Percentiles rank a stretch among this genome's conserved stretches.
Evolutionary conservation across 1,284 basidiomycete species (phyloP).

Genomic region (Heliocybe sulcata): DNA sequence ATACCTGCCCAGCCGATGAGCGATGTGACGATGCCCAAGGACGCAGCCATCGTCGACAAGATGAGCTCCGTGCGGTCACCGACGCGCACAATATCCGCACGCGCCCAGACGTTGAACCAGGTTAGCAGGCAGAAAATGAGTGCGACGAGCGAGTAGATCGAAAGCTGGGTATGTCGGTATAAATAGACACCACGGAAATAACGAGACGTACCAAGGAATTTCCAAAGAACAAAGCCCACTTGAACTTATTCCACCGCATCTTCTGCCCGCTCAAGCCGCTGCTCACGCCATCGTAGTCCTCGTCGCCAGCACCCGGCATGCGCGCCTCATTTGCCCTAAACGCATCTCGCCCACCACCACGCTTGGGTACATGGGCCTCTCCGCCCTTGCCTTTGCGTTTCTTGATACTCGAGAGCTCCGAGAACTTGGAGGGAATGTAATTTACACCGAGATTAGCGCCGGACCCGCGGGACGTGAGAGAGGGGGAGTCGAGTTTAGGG

Average conservation of each 20-base stretch:
- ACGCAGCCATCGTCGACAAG: constrained; percentile 46
- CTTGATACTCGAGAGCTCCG: constrained; percentile 35
- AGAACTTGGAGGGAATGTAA: constrained; percentile 56
- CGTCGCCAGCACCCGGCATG: constrained; percentile 47
- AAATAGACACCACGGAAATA: constrained; percentile 2
- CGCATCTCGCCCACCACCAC: constrained; percentile 47
- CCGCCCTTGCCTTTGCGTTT: constrained; percentile 24
- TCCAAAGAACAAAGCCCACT: constrained; percentile 46
- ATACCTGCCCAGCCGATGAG: constrained; percentile 57
- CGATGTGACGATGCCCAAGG: constrained; percentile 42
- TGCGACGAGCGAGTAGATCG: constrained; percentile 39
- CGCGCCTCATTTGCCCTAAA: constrained; percentile 38
- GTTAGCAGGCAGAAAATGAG: constrained; percentile 48
- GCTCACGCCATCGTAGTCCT: constrained; percentile 43
- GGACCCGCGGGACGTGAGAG: constrained; percentile 14
- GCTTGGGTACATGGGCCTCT: constrained; percentile 26
- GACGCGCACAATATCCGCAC: constrained; percentile 50
- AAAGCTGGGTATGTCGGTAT: constrained; percentile 27
- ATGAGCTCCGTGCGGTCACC: constrained; percentile 48
- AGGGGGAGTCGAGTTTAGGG: constrained; percentile 19
- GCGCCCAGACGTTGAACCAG: constrained; percentile 53
- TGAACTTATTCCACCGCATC: constrained; percentile 55
- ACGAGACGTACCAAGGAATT: constrained; percentile 39
- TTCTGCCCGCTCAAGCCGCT: constrained; percentile 31
- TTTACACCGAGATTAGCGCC: constrained; percentile 37